A percentile compares a stretch with the other conserved stretches of the same genome.
These are phyloP conservation scores for Tulasnella sp. DNA, from an alignment of 768 basidiomycete genomes.

Conservation along the genomic window DNA sequence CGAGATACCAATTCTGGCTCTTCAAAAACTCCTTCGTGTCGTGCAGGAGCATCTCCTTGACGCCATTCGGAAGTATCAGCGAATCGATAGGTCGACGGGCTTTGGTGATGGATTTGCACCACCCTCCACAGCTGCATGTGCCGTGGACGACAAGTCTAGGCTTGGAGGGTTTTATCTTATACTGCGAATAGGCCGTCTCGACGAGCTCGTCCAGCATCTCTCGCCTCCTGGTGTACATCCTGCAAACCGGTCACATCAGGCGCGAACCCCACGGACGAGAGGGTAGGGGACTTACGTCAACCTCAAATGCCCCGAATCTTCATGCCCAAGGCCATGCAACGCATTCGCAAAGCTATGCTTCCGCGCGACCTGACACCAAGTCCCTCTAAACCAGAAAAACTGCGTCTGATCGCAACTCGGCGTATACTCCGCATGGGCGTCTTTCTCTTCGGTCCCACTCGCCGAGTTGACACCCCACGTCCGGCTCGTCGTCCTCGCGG, in stretches of 20 bases:
- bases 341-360: slow-evolving; percentile 17
- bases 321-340: slow-evolving; percentile 6
- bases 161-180: slow-evolving; percentile 29
- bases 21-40: slow-evolving; percentile 43
- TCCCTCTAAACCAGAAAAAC: background rate
- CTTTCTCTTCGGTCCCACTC: background rate
- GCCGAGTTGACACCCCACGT: slow-evolving; percentile 30
- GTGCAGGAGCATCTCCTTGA: slow-evolving; percentile 35
- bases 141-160: slow-evolving; percentile 28
- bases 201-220: slow-evolving; percentile 33
- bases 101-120: slow-evolving; percentile 35
- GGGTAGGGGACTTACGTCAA: slow-evolving; percentile 15
- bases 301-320: slow-evolving; percentile 13
- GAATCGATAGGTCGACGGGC: slow-evolving; percentile 39
- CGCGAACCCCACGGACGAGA: no score
- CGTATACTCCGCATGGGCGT: background rate
- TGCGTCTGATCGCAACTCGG: slow-evolving; percentile 8
- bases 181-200: slow-evolving; percentile 32
- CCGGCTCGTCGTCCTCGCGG: slow-evolving; percentile 30
- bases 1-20: slow-evolving; percentile 44
- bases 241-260: no score
- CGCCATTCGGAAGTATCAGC: slow-evolving; percentile 39
- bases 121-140: slow-evolving; percentile 5
- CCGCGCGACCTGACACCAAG: slow-evolving; percentile 21
- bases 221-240: slow-evolving; percentile 36